Base-by-base conservation (phyloP, 83 land plant species). In the Picea engelmannii region DNA sequence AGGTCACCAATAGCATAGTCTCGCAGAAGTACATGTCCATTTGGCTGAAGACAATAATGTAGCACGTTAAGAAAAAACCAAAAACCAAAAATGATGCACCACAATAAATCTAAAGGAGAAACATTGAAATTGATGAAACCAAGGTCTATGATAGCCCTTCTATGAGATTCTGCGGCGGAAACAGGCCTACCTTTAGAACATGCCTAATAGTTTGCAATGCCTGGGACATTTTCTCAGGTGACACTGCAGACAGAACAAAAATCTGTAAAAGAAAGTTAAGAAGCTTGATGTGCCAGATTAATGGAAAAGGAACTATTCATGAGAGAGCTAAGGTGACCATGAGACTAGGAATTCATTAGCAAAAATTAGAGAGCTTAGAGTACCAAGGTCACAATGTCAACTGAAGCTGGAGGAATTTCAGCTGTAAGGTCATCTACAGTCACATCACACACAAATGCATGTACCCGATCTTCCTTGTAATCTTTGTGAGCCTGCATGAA, bases 1-100 rank as follows among this genome's bases (percentile, higher is more conserved):
- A 97, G 96, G 82, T 97, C 99, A 40, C 99, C 99, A 86, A 74
- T 78, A 15, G 99, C 99, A 88, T 97, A 97, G 84, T 97, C 99
- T 17, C 99, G 96, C 38, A 97, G 76, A 81, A 97, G 91, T 81
- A 97, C 90, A 84, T 81, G 84, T 71, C 98, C 98, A 90, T 87
- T 91, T 90, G 96, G 93, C 99, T 97, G 95, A 59, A 81, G 11
- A 44, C 13, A 73, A 73, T 1, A 24, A 52, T 75, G 13, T 49
- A 52, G 78, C 44, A 24, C 0, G 10, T 52, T 52, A 49, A 75
- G 25, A 52, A 24, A 11, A 75, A 10, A 69, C 10, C 2, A 2
- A 15, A 24, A n/a, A 23, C 21, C 65, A 59, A 62, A 76, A 44
- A 62, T n/a, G 60, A 60, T 49, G 42, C 47, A n/a, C 52, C 24